Base-by-base conservation (phyloP, 2,329 filamentous ascomycete genomes). In the Claviceps sp. region DNA sequence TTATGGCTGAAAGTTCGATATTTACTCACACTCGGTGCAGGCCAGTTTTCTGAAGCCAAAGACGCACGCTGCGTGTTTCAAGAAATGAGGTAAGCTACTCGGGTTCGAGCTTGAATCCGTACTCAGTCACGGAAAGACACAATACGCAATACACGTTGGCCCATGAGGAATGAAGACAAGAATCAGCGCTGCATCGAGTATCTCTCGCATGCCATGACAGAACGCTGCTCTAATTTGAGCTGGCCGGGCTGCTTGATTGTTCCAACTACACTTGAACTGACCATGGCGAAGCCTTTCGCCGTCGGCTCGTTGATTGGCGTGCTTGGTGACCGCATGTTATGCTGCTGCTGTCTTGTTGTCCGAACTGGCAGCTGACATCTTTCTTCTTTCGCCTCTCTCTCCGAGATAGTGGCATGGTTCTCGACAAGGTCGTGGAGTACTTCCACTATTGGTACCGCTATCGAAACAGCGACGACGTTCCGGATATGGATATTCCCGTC, bases 381-480 rank as follows among this genome's bases (percentile, higher is more conserved):
- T 44, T n/a, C 48, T 47, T n/a, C 50, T 52, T 48, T 42, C n/a
- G n/a, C 56, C 16, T 22, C 4, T 8, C 24, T n/a, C 46, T n/a
- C 6, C n/a, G 45, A 51, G 37, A 59, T 64, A 89, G 85, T 67
- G 84, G 81, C 57, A 72, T 84, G 50, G 78, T 89, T 5, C 78
- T 91, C 2, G 86, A 90, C 65, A 89, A 88, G 64, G 82, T 90
- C 37, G 85, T 83, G 65, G 85, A 90, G 68, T 91, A 90, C 68
- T 83, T 89, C 56, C 86, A 89, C 64, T 90, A 89, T 71, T 86
- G 85, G 72, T 83, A 89, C 68, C 84, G 82, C 61, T 77, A 87
- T 67, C 76, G 77, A 50, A 77, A 88, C 58, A 73, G 73, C 58
- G 81, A 84, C 59, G 82, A 89, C 60, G 85, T 89, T 19, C 81